Percentiles rank a stretch among this genome's conserved stretches.
Conservation (phyloP, 2,329 filamentous ascomycete species). For the Xylaria arbuscula region DNA sequence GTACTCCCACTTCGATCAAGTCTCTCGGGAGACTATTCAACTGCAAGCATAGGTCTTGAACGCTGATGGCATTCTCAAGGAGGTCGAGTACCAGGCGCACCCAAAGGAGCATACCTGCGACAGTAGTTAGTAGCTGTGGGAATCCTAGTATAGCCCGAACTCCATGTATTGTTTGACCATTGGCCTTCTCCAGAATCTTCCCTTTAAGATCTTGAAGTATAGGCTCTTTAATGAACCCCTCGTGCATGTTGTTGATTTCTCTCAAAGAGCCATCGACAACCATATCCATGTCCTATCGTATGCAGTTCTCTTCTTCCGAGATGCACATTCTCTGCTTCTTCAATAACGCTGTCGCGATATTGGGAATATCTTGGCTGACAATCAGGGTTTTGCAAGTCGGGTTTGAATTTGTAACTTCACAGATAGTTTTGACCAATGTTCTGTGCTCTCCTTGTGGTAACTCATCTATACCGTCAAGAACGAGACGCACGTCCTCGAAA, state of each 20-base stretch:
- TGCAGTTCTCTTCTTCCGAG: background rate
- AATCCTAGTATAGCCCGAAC: background rate
- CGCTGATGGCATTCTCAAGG: background rate
- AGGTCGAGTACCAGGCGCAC: background rate
- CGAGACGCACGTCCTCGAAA: conserved; percentile 6
- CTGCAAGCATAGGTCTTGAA: background rate
- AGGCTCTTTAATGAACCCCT: background rate
- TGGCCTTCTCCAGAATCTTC: background rate
- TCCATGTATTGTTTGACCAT: conserved; percentile 1
- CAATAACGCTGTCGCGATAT: background rate
- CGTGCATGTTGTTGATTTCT: background rate
- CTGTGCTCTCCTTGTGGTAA: background rate
- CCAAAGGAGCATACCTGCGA: background rate
- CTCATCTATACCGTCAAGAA: conserved; percentile 12
- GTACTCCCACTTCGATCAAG: background rate
- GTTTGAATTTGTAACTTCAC: background rate
- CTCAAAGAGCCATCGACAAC: background rate
- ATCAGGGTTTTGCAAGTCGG: background rate
- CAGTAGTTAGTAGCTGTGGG: background rate
- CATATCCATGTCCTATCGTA: background rate
- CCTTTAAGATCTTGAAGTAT: background rate
- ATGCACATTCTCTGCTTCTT: background rate
- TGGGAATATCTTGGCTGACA: conserved; percentile 18
- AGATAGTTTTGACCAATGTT: background rate
- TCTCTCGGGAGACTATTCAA: background rate